Percentiles rank a stretch among this genome's conserved stretches.
Conservation (phyloP, 2,329 filamentous ascomycete species). For the Colletotrichum sp. region DNA sequence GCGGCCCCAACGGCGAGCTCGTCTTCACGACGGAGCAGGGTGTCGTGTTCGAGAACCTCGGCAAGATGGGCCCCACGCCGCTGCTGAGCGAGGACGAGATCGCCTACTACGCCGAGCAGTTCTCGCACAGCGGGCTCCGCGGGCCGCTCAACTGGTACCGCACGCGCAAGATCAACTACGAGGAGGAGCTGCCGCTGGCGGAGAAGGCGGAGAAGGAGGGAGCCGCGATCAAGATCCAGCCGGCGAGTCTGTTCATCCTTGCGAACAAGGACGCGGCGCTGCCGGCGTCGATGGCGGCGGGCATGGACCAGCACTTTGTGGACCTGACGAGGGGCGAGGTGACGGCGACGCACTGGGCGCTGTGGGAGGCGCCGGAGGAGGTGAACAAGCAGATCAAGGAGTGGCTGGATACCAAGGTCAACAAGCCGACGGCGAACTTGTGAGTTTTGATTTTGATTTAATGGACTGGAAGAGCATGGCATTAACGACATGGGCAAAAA, state of each 20-base stretch:
- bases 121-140: constrained; percentile 72
- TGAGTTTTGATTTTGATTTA: not conserved
- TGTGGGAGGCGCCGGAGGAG: constrained; percentile 74
- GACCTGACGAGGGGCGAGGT: constrained; percentile 71
- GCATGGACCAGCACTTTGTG: constrained; percentile 73
- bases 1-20: constrained; percentile 56
- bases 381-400: constrained; percentile 72
- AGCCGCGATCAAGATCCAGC: constrained; percentile 47
- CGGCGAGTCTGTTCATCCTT: constrained; percentile 77
- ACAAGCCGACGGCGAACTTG: constrained; percentile 7
- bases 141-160: constrained; percentile 93
- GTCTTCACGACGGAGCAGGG: constrained; percentile 68
- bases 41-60: constrained; percentile 66
- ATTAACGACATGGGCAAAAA: not conserved
- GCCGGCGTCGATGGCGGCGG: constrained; percentile 70
- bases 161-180: constrained; percentile 71
- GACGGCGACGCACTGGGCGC: constrained; percentile 78
- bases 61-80: constrained; percentile 58
- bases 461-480: not conserved
- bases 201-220: constrained; percentile 47
- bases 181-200: constrained; percentile 72
- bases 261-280: constrained; percentile 76
- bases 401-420: constrained; percentile 61
- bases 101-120: constrained; percentile 78
- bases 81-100: constrained; percentile 73